Base-by-base conservation (phyloP, 2,329 filamentous ascomycete species). In the Ascochyta koolunga region DNA sequence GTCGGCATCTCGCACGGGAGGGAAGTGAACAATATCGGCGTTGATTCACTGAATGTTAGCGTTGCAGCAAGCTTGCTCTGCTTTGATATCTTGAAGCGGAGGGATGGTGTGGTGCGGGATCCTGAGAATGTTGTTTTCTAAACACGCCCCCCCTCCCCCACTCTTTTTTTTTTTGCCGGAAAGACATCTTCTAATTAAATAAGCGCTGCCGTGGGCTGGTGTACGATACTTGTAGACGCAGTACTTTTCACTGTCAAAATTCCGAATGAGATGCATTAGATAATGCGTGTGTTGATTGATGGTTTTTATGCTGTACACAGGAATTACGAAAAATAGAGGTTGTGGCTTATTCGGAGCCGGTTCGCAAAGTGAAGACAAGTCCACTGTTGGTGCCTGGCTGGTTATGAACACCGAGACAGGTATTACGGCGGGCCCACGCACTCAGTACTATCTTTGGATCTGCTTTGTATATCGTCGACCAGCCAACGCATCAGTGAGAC, bases 1-100 rank as follows among this genome's bases (percentile, higher is more conserved):
- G 78, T 88, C 15, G 82, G 87, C 6, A 90, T 99, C 48, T 61
- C 83, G 72, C 72, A 83, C 73, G 73, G 77, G 61, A 60, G 82
- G 74, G 59, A 65, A 2, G 36, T 77, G 69, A 58, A 79, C 66
- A 70, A 83, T 67, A 71, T 86, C 62, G 70, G 82, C 1, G 86
- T 99, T 2, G 93, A 98, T 74, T 96, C 92, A 73, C 77, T 99
- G 72, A 98, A 99, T 71, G 95, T 98, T 33, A 91, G 90, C 69
- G 93, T 96, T 18, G 93, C 95, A 1, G 86, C 90, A 6, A 91
- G 86, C 1, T 78, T 98, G 42, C 77, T 98, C 44, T 88, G 87
- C 58, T 83, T 87, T 59, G 80, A 87, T 0, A 91, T 95, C 67
- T 70, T 90, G 66, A 82, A 77, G 44, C 67, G 60, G 48, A 31